Evolutionary conservation across 768 basidiomycete species (phyloP), one percentile per base, ranked within the genome.

Genomic region (Collybiopsis luxurians): DNA sequence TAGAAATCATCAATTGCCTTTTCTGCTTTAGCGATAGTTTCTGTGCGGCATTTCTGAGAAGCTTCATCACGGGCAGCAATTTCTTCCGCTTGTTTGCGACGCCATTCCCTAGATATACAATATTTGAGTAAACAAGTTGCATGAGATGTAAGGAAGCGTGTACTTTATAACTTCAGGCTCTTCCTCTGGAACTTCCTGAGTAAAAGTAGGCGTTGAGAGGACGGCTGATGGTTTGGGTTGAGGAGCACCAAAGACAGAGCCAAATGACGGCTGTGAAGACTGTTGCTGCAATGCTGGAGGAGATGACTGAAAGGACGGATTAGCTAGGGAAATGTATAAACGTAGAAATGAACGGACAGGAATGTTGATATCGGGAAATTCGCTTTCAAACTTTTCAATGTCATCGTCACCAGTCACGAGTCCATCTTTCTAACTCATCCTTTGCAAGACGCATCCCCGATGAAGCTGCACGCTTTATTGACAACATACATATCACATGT

Each of bases 1-100:
- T 95, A 95, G 69, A 95, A 95, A 61, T 89, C 85, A 72, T 95
- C 93, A 60, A 96, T 94, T 40, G 88, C 78, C 60, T 84, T 81
- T 67, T 95, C 92, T 19, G 95, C 95, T 67, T 85, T 90, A 45
- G 80, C 77, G 62, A 95, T 86, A 30, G 86, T 91, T 61, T 94
- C 92, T 63, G 92, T 87, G 63, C 89, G 86, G 67, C 84, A 87
- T 30, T 76, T 77, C 67, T 85, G 84, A 31, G 92, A 87, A 26
- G 79, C 83, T 63, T 90, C 91, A 69, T 98, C 95, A 55, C 96
- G 86, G 39, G 79, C 78, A 61, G 77, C 82, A 59, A 98, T 95
- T 66, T 95, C 93, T 24, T 79, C 86, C 24, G 84, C 85, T 66
- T 97, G 95, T 65, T 83, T 85, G 67, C 86, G 89, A 45, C 91